Evolutionary conservation across 352 stramenopile species (phyloP), one percentile per base, ranked within the genome.

Genomic region (Phytophthora hibernalis): DNA sequence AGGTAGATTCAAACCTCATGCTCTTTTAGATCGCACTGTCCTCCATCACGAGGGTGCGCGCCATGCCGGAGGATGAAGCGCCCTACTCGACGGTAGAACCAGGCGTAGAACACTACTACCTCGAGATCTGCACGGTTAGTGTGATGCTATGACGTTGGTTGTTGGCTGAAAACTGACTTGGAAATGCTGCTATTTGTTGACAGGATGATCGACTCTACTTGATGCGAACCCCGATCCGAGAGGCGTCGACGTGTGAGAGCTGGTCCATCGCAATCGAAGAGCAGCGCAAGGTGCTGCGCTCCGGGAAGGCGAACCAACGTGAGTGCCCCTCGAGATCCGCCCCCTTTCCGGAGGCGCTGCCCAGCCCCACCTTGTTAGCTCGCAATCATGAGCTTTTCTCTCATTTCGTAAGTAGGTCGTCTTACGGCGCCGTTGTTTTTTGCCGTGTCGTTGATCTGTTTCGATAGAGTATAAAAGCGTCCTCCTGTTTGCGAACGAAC

Each of bases 211-310:
- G 84, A 0, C 74, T 79, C n/a, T 90, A 91, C 50, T 71, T 95
- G 31, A 95, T 95, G 87, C 84, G 87, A 47, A 76, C 81, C 31
- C 63, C 80, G 0, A 72, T 91, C 59, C 74, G 68, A 8, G 81
- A 92, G 61, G 82, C 83, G n/a, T 91, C 83, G 50, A 91, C 87
- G 50, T 92, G 85, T 49, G 84, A 93, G 64, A 92, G 82, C 75
- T 95, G 87, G 87, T 92, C 85, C 9, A 91, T 92, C 50, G 83
- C 82, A 28, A 90, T 95, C 58, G 84, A 93, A 54, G 82, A 93
- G 65, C 87, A 95, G 69, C 85, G 87, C 69, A 92, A 95, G 57
- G 80, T 84, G 28, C 50, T 91, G 28, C 75, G 73, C 8, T 76
- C 73, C 10, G 77, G 88, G 55, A 76, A 80, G 45, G 59, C 59